phyloP scores from a whole-genome alignment of 257 asterid genomes.

The Solanum sejunctum region DNA sequence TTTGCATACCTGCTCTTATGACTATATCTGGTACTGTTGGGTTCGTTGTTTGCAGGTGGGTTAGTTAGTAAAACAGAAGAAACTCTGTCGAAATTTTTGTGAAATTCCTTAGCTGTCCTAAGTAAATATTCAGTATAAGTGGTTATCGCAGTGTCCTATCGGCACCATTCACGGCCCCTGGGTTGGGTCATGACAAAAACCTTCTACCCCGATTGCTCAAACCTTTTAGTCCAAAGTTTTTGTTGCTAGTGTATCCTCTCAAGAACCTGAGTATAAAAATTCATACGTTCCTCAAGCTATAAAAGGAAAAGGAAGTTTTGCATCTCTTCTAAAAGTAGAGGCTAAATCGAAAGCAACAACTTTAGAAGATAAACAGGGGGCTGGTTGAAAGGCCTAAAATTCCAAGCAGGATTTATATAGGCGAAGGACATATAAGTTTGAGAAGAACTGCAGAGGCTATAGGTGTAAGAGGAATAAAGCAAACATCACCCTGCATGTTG shows the following conservation, averaged over 20 bases:
- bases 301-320: neutral
- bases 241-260: constrained; percentile 7
- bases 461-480: no score
- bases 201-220: constrained; percentile 2
- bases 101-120: no score
- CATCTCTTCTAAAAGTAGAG: constrained; percentile 19
- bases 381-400: no score
- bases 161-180: no score
- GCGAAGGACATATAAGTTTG: constrained; percentile 45
- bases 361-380: neutral
- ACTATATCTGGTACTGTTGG: no score
- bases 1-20: no score
- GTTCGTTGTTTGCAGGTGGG: no score
- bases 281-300: neutral
- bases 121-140: no score
- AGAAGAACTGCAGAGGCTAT: constrained; percentile 15
- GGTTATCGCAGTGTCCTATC: no score
- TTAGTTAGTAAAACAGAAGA: no score
- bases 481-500: neutral
- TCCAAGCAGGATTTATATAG: constrained; percentile 1
- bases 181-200: no score
- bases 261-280: constrained; percentile 3
- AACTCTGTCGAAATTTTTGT: no score
- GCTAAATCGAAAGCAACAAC: constrained; percentile 16
- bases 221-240: constrained; percentile 12